These are phyloP conservation scores for Thelonectria rubi DNA, from an alignment of 2,329 filamentous ascomycete genomes.

Conservation along the genomic window DNA sequence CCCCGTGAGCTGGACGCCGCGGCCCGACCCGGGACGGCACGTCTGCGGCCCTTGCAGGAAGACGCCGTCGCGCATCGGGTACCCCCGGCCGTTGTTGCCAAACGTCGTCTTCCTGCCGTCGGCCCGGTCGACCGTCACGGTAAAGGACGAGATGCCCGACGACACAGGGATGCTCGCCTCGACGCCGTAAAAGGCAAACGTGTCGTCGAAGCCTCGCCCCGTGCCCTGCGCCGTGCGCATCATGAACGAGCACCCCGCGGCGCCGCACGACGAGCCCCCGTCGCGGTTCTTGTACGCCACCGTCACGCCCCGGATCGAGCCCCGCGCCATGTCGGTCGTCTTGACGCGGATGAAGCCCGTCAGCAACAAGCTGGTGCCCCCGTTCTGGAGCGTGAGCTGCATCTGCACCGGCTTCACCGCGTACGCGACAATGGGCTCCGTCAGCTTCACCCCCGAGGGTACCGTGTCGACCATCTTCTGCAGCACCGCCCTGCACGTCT, in stretches of 20 bases:
- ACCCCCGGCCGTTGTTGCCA: constrained; percentile 67
- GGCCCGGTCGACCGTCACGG: constrained; percentile 58
- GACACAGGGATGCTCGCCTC: constrained; percentile 62
- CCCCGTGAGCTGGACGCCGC: constrained; percentile 56
- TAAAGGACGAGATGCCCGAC: constrained; percentile 70
- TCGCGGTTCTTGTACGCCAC: constrained; percentile 65
- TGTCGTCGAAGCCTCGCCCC: constrained; percentile 67
- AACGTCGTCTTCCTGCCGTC: constrained; percentile 57
- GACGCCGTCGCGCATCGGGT: constrained; percentile 63
- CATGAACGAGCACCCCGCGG: constrained; percentile 54
- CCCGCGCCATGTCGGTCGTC: constrained; percentile 57
- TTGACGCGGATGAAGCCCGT: constrained; percentile 66
- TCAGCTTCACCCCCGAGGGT: constrained; percentile 59
- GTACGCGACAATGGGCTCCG: constrained; percentile 63
- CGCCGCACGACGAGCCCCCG: constrained; percentile 57
- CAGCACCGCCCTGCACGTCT: constrained; percentile 60
- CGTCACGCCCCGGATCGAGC: constrained; percentile 56
- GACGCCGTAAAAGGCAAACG: constrained; percentile 64
- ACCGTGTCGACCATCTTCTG: constrained; percentile 71
- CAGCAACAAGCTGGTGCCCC: constrained; percentile 58
- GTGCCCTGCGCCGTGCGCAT: constrained; percentile 54
- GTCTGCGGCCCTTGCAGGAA: constrained; percentile 66
- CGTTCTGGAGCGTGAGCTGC: constrained; percentile 62
- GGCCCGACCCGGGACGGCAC: constrained; percentile 57
- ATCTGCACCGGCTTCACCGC: constrained; percentile 67